Base-by-base conservation (phyloP, 495 filamentous ascomycete genomes). In the Bombardia bombarda region DNA sequence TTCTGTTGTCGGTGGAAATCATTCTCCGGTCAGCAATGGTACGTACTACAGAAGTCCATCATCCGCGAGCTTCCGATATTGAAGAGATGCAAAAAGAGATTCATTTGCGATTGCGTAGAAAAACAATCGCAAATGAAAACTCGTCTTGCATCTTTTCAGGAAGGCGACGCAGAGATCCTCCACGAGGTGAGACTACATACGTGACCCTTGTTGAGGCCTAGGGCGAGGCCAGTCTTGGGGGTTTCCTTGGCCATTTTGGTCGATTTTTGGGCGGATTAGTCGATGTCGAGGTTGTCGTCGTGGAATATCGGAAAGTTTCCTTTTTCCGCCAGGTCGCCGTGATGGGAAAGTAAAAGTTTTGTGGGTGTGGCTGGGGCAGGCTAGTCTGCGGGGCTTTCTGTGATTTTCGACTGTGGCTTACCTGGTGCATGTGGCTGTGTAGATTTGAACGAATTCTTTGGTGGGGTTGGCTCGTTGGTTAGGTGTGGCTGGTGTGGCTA, bases 121-220 rank as follows among this genome's bases (percentile, higher is more conserved):
- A 30, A 30, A 30, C 13, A 30, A 30, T 30, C 13, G 7, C 13
- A 7, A 7, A 30, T 30, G 13, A 30, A 30, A 13, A 30, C 7
- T 18, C 12, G 14, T 30, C 21, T 16, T 6, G 10, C 16, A 22
- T 33, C 23, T 32, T 40, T 53, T 49, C 51, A 60, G 56, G 52
- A 53, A 50, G 38, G 46, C 64, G 59, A 56, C 54, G 64, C 68
- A 65, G 69, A 72, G 74, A 78, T 78, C 71, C 74, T 78, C 74
- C 74, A 75, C 67, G 72, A 75, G 72, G 69, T 73, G 71, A 77
- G 73, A 77, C n/a, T n/a, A n/a, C 57, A 50, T 88, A 92, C 87
- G 72, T 92, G 84, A 65, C 90, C 90, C 66, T 78, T 81, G 74
- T 96, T 94, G 60, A 87, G 65, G 62, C 90, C 90, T 63, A 81